phyloP scores from a whole-genome alignment of 164 flowering plant genomes.

The Platanus orientalis region DNA sequence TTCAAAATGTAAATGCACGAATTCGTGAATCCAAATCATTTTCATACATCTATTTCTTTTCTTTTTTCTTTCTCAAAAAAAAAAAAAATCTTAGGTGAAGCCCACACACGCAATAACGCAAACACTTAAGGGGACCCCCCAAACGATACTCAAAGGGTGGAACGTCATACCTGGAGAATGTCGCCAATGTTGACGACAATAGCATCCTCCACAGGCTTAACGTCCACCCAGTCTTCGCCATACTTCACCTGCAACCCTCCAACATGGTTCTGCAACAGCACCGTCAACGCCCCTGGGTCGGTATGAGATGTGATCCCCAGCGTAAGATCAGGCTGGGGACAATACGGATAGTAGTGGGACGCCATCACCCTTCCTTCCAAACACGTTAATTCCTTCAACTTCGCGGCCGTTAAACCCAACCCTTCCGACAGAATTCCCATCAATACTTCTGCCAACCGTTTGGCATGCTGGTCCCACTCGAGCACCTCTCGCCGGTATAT shows the following conservation, averaged over 20 bases:
- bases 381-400: conserved; percentile 37
- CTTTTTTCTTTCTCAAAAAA: no score
- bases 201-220: conserved; percentile 53
- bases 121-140: background rate
- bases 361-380: conserved; percentile 37
- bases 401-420: conserved; percentile 37
- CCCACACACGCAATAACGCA: no score
- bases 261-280: conserved; percentile 52
- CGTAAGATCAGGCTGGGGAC: conserved; percentile 73
- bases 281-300: conserved; percentile 58
- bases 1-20: no score
- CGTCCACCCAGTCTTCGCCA: conserved; percentile 54
- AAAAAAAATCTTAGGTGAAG: no score
- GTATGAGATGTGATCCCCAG: conserved; percentile 54
- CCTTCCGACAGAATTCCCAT: conserved; percentile 53
- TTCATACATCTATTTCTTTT: no score
- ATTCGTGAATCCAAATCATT: no score
- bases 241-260: conserved; percentile 60
- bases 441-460: conserved; percentile 32
- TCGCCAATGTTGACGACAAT: conserved; percentile 63
- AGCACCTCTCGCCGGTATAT: conserved; percentile 33
- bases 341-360: conserved; percentile 61
- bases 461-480: conserved; percentile 35
- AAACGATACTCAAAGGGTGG: no score
- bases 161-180: conserved; percentile 69